A percentile compares a stretch with the other conserved stretches of the same genome.
phyloP scores from a whole-genome alignment of 192 early-diverging fungal genomes.

The Coemansia javaensis region DNA sequence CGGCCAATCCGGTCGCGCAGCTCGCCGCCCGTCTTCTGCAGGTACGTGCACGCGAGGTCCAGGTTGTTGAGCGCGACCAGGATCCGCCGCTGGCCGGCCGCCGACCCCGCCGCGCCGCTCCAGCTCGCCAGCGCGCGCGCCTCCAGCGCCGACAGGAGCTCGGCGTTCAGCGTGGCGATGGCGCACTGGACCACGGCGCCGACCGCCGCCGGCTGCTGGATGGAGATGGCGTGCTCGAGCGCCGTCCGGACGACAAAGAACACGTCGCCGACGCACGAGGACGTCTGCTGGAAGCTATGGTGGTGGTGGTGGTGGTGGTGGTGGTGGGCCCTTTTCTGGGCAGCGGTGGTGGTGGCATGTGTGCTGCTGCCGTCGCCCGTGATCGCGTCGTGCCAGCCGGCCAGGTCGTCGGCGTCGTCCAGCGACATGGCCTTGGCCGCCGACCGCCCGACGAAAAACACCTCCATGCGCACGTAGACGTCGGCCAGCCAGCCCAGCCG shows the following conservation, averaged over 20 bases:
- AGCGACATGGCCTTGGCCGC: slow-evolving; percentile 40
- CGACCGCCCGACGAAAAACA: slow-evolving; percentile 30
- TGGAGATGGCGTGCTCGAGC: slow-evolving; percentile 66
- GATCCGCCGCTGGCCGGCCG: slow-evolving; percentile 17
- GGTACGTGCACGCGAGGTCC: slow-evolving; percentile 76
- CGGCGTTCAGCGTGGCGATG: slow-evolving; percentile 42
- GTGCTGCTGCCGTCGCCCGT: not conserved
- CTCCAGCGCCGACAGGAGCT: slow-evolving; percentile 24
- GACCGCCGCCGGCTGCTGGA: slow-evolving; percentile 63
- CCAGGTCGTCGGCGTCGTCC: slow-evolving; percentile 28
- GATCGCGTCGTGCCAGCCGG: slow-evolving; percentile 25
- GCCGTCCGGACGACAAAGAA: slow-evolving; percentile 86
- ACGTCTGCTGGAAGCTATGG: slow-evolving; percentile 28
- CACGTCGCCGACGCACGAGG: slow-evolving; percentile 80
- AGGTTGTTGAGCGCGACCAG: slow-evolving; percentile 82
- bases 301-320: too few relatives aligned
- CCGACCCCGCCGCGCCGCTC: not conserved
- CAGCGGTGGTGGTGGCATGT: too few relatives aligned
- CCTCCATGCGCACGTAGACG: slow-evolving; percentile 33
- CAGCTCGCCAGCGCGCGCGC: slow-evolving; percentile 21
- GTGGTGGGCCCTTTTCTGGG: not conserved
- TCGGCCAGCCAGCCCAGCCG: slow-evolving; percentile 36
- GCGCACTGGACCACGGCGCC: slow-evolving; percentile 66
- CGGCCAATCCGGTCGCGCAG: slow-evolving; percentile 56
- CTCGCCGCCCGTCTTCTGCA: slow-evolving; percentile 66